These are phyloP conservation scores for Schizochytrium sp. DNA, from an alignment of 108 stramenopile species.

Conservation along the genomic window DNA sequence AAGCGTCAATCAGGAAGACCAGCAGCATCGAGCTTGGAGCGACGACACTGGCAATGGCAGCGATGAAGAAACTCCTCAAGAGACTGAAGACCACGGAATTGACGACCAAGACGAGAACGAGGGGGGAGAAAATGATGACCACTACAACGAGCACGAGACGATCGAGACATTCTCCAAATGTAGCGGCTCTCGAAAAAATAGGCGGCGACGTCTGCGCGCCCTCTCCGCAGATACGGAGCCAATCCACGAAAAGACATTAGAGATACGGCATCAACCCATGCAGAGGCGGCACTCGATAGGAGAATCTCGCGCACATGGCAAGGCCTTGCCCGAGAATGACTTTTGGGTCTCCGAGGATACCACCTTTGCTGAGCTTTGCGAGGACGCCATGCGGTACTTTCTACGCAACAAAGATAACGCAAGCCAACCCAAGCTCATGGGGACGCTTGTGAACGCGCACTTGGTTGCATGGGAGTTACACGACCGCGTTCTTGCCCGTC, in stretches of 20 bases:
- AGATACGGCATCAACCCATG: not conserved
- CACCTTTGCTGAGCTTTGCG: not conserved
- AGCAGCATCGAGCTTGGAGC: not conserved
- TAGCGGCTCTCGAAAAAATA: too few species aligned
- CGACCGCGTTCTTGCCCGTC: not conserved
- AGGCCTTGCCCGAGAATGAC: conserved; percentile 57
- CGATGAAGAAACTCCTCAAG: too few species aligned
- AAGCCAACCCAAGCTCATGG: not conserved
- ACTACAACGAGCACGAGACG: too few species aligned
- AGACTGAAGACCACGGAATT: too few species aligned
- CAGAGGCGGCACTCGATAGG: conserved; percentile 18
- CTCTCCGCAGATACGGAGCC: too few species aligned
- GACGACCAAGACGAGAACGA: too few species aligned
- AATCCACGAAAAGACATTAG: not conserved
- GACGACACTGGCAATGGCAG: too few species aligned
- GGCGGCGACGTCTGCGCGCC: too few species aligned
- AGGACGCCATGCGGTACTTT: conserved; percentile 4
- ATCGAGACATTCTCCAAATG: too few species aligned
- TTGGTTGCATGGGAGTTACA: not conserved
- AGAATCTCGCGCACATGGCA: conserved; percentile 45
- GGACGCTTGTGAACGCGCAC: not conserved
- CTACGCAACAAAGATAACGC: not conserved
- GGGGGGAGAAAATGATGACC: too few species aligned
- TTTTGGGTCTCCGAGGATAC: conserved; percentile 59
- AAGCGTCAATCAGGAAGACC: not conserved